Base-by-base conservation (phyloP, 495 filamentous ascomycete genomes). In the Xylaria bambusicola region DNA sequence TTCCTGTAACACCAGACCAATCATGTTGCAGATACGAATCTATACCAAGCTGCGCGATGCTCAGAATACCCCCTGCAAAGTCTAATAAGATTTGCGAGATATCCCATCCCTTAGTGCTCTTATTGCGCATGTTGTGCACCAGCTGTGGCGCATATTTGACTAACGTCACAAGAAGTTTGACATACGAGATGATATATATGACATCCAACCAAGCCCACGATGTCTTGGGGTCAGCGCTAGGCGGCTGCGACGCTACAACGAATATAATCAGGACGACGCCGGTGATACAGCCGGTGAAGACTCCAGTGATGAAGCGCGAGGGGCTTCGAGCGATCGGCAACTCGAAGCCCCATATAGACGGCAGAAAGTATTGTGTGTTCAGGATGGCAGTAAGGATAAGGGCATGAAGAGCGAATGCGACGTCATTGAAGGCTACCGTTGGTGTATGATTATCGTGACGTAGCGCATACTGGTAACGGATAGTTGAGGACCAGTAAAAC, bases 61-160 rank as follows among this genome's bases (percentile, higher is more conserved):
- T 95, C n/a, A 97, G 72, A 4, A 93, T 64, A 13, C 93, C 91
- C 3, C 94, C 94, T 10, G 77, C 67, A 62, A 96, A 76, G 66
- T 98, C 94, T 15, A 98, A 76, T n/a, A 96, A 77, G 55, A 94
- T 92, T 71, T 92, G 89, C 42, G 74, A 65, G 57, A 98, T 97
- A 55, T 82, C 87, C 93, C 93, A 98, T 35, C 95, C 94, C 27
- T 78, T 73, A 1, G 94, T 98, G 35, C 90, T 93, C 60, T 86
- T 79, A 49, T 91, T 88, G 67, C 84, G 81, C 66, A 89, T 92
- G 75, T 98, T 98, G 60, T 88, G 77, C 61, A 84, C 79, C 10
- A 87, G 86, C 75, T 98, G 94, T 12, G 94, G 95, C 36, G 89
- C 82, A 73, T 98, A 98, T 71, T 98, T 98, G 64, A 96, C 79